These are phyloP conservation scores for Ocimum tenuiflorum DNA, from an alignment of 257 asterid genomes.

Conservation along the genomic window DNA sequence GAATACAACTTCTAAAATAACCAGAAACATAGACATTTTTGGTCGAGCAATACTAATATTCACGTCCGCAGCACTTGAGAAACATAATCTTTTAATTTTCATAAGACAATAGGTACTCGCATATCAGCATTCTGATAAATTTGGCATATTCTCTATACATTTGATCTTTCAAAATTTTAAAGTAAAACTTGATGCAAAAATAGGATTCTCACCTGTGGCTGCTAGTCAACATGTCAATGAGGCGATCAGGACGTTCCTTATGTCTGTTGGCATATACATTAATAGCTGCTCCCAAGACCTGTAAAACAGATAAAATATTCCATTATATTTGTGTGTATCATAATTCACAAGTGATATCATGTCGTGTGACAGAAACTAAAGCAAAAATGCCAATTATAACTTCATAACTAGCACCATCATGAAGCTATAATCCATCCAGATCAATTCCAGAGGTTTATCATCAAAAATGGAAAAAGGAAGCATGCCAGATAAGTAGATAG, in stretches of 20 bases:
- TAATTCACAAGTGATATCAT: constrained; percentile 9
- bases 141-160: background rate
- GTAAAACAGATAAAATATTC: constrained; percentile 15
- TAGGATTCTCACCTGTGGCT: constrained; percentile 62
- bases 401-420: background rate
- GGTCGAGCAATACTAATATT: background rate
- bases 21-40: background rate
- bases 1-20: background rate
- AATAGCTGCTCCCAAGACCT: constrained; percentile 97
- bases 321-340: background rate
- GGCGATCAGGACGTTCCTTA: constrained; percentile 98
- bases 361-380: background rate
- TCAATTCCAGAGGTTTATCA: background rate
- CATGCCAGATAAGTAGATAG: background rate
- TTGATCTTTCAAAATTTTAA: background rate
- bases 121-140: background rate
- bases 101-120: background rate
- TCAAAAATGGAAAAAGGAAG: background rate
- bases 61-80: background rate
- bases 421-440: constrained; percentile 1
- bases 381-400: background rate
- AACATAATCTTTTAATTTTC: background rate
- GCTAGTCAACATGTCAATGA: constrained; percentile 94
- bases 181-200: background rate
- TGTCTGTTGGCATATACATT: constrained; percentile 94